Conservation (phyloP, 176 grass and related monocot species). For the Stipa capillata region DNA sequence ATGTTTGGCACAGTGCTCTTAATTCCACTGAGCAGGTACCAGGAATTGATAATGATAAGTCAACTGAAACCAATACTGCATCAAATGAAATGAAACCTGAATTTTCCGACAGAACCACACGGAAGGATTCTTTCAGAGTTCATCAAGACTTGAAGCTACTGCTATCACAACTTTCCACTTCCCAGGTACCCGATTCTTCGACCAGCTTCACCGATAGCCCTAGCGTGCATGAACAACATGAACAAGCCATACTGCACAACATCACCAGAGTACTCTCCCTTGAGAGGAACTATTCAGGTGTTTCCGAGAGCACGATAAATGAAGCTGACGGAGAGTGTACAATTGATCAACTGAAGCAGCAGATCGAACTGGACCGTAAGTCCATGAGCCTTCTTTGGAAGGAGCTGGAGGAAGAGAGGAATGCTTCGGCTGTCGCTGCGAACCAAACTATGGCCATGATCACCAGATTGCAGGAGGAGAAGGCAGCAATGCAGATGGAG, state of each 20-base stretch:
- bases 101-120: conserved; percentile 26
- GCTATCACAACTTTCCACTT: conserved; percentile 54
- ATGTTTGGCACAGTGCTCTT: conserved; percentile 18
- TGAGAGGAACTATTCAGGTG: conserved; percentile 37
- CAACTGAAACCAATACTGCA: conserved; percentile 1
- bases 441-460: conserved; percentile 97
- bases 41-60: background rate
- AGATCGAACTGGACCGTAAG: conserved; percentile 54
- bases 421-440: conserved; percentile 63
- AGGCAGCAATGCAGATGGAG: conserved; percentile 76
- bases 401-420: conserved; percentile 89
- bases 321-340: conserved; percentile 54
- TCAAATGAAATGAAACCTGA: background rate
- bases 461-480: conserved; percentile 88
- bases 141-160: conserved; percentile 64
- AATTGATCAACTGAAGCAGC: conserved; percentile 49
- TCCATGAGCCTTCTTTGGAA: conserved; percentile 69
- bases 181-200: conserved; percentile 11
- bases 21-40: background rate
- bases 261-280: conserved; percentile 44
- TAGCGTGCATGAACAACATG: conserved; percentile 24
- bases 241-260: conserved; percentile 43
- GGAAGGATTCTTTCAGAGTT: conserved; percentile 37
- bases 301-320: conserved; percentile 29
- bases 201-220: conserved; percentile 22